Conservation (phyloP, 495 filamentous ascomycete genomes). For the Pyrenopolyporus hunteri region DNA sequence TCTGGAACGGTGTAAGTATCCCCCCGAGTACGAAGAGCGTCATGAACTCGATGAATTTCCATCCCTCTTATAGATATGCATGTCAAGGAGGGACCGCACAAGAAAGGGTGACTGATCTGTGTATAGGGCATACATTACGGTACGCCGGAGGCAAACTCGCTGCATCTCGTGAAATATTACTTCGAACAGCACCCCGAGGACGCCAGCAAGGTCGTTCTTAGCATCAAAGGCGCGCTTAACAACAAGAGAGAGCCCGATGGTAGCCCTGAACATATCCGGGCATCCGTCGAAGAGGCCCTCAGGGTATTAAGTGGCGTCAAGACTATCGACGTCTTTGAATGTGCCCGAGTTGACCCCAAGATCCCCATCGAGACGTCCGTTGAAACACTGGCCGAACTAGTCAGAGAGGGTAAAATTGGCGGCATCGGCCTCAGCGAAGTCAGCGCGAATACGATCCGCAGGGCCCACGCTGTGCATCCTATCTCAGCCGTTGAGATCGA, state of each 20-base stretch:
- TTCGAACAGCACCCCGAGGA: conserved; percentile 64
- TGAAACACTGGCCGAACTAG: conserved; percentile 42
- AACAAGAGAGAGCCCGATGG: conserved; percentile 42
- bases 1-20: conserved; percentile 66
- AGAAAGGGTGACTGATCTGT: not conserved
- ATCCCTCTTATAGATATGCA: too few species aligned
- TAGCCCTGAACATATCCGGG: conserved; percentile 62
- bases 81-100: too few species aligned
- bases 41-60: not conserved
- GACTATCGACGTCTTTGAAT: conserved; percentile 75
- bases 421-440: conserved; percentile 55
- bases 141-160: conserved; percentile 49
- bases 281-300: conserved; percentile 70
- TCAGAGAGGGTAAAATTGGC: conserved; percentile 63
- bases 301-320: conserved; percentile 66
- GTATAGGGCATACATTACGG: conserved; percentile 54
- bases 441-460: conserved; percentile 43
- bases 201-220: conserved; percentile 63
- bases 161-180: conserved; percentile 63
- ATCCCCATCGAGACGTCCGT: conserved; percentile 45
- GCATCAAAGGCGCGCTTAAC: conserved; percentile 60
- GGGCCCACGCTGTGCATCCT: conserved; percentile 43
- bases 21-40: not conserved
- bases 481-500: conserved; percentile 52
- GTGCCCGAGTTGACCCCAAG: conserved; percentile 68